Evolutionary conservation across 257 asterid genomes (phyloP), one percentile per base, ranked within the genome.

Genomic region (Cordia subcordata): DNA sequence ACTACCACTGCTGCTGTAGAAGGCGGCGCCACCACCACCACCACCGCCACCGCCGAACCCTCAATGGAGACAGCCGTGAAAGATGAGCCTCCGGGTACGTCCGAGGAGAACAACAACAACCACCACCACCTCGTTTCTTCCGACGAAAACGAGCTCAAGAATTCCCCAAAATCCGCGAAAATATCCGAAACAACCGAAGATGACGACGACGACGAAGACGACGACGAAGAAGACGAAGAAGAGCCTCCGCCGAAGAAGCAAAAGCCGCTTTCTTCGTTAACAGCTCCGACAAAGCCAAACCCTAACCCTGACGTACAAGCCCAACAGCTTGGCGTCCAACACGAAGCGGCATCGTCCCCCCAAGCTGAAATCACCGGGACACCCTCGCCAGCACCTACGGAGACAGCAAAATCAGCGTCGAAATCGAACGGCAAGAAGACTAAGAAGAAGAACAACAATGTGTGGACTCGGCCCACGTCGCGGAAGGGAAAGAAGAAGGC

Each of bases 401-500:
- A 57, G 0, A 40, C 22, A 32, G 44, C 66, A 13, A 77, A 72
- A 55, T 21, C 66, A 4, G 58, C 49, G 9, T 62, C 73, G 15
- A 77, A 78, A 57, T 52, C 56, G 17, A 45, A 81, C 45, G 68
- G 84, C 22, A 88, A 84, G 76, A 92, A 88, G 73, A 60, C 75
- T 60, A 88, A 91, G 81, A 90, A 90, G 85, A 92, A 85, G 79
- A 82, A 57, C 54, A 87, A 81, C 69, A 85, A 82, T 27, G 85
- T 91, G 56, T 91, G 98, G 96, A 71, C 83, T 13, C 79, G 77
- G 61, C 69, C 96, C 19, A 81, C 85, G 35, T 75, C 96, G 0
- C 67, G 99, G 46, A 82, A 76, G 71, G 95, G 91, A 13, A 86
- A 86, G 74, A 89, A 93, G 57, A 93, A 93, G 82, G 75, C 78